Percentiles rank a stretch among this genome's conserved stretches.
phyloP scores from a whole-genome alignment of 805 yeast species.

The Cyberlindnera euphorbiiphila region DNA sequence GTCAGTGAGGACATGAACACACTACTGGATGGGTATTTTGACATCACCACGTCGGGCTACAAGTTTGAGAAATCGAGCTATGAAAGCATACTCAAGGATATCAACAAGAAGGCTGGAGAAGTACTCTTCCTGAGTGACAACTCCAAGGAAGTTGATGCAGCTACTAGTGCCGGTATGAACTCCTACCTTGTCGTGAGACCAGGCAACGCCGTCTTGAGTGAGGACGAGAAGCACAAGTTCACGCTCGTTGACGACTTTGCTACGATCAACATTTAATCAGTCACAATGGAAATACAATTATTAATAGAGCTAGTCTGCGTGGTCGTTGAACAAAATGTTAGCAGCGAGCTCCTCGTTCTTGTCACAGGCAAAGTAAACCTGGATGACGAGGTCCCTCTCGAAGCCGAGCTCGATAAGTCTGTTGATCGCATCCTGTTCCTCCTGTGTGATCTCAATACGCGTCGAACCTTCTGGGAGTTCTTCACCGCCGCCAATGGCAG shows the following conservation, averaged over 20 bases:
- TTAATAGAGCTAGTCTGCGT: constrained; percentile 38
- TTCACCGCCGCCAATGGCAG: constrained; percentile 30
- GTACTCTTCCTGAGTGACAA: constrained; percentile 79
- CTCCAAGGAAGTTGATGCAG: constrained; percentile 72
- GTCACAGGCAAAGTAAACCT: constrained; percentile 96
- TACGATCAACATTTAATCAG: too few relatives aligned
- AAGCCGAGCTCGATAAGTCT: constrained; percentile 92
- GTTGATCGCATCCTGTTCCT: constrained; percentile 84
- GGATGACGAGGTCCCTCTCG: constrained; percentile 80
- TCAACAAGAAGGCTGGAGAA: constrained; percentile 31
- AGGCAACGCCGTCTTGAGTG: constrained; percentile 59
- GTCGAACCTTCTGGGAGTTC: constrained; percentile 36
- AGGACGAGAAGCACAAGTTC: constrained; percentile 30
- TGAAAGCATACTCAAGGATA: constrained; percentile 43
- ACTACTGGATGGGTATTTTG: constrained; percentile 66
- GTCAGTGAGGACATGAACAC: constrained; percentile 48
- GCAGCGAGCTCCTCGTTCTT: constrained; percentile 97
- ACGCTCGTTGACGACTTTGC: constrained; percentile 31
- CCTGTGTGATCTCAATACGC: constrained; percentile 64
- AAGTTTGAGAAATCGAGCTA: constrained; percentile 61
- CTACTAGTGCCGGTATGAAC: constrained; percentile 57
- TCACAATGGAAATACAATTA: too few relatives aligned
- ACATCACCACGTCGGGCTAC: constrained; percentile 78
- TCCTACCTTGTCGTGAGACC: constrained; percentile 63
- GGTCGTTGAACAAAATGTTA: constrained; percentile 73